Evolutionary conservation across 495 filamentous ascomycete genomes (phyloP), one percentile per base, ranked within the genome.

Genomic region (Aspergillus bertholletiae): DNA sequence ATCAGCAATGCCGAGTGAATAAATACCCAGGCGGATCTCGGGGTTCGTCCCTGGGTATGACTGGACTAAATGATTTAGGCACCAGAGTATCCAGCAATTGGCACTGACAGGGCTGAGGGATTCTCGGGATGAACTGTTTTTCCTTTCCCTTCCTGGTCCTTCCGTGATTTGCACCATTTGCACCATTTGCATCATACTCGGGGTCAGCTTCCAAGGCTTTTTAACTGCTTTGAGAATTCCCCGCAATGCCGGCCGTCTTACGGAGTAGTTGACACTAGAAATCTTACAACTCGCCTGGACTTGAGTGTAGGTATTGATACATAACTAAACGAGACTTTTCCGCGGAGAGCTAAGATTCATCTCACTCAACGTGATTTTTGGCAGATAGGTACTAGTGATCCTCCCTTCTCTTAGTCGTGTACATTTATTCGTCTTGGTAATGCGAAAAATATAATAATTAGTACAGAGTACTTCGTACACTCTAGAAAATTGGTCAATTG

Each of bases 61-160:
- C n/a, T n/a, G n/a, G n/a, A n/a, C n/a, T n/a, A n/a, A 28, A 28
- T 28, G 5, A 17, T 35, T 55, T 53, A 60, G 58, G 58, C 58
- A 60, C 53, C 58, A 60, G 53, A 47, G 35, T 60, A 60, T 55
- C 30, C 17, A 35, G 23, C 12, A 23, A 17, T 34, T 34, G 18
- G n/a, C 23, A 5, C 3, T 3, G 15, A 37, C 39, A 43, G 39
- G 39, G 39, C 39, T 21, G 39, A 43, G 34, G 5, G 23, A n/a
- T 2, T 30, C n/a, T n/a, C 30, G 13, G 46, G n/a, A 49, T 8
- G 22, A 49, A n/a, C 20, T 13, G 28, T 4, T 21, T 35, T 37
- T 49, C 28, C 46, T 11, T 35, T 22, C 13, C 12, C 20, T 49
- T 35, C 46, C 18, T 49, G 12, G 2, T 22, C 18, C 21, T 35